A percentile compares a stretch with the other conserved stretches of the same genome.
These are phyloP conservation scores for Hapsidospora chrysogenum DNA, from an alignment of 495 filamentous ascomycete species.

Conservation along the genomic window DNA sequence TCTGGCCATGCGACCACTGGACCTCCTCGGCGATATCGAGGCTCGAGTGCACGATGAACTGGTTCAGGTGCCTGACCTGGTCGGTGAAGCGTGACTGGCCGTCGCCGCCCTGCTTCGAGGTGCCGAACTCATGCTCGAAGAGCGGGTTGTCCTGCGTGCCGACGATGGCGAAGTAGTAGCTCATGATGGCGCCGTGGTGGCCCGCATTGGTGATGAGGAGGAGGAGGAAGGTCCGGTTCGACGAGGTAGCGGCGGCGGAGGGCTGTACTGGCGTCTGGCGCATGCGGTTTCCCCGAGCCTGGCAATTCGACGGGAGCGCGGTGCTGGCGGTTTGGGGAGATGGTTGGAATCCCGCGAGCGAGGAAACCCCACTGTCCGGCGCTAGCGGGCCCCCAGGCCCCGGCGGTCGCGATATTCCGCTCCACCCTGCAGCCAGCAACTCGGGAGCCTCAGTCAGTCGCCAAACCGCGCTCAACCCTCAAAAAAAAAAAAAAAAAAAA, in stretches of 20 bases:
- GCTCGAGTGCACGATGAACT: conserved; percentile 86
- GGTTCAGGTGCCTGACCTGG: conserved; percentile 82
- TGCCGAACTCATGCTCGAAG: conserved; percentile 93
- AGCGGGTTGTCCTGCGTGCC: conserved; percentile 87
- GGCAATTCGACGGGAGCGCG: too few relatives aligned
- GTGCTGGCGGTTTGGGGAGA: too few relatives aligned
- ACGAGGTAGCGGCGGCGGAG: too few relatives aligned
- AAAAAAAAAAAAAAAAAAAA: neutral
- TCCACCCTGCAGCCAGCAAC: neutral
- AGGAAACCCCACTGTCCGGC: too few relatives aligned
- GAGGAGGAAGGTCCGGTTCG: too few relatives aligned
- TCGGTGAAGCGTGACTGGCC: conserved; percentile 74
- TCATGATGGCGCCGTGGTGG: conserved; percentile 38
- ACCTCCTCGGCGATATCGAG: conserved; percentile 90
- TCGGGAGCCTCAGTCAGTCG: neutral
- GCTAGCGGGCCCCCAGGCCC: too few relatives aligned
- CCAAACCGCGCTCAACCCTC: neutral
- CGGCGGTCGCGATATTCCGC: neutral
- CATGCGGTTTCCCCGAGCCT: too few relatives aligned
- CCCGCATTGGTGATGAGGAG: too few relatives aligned
- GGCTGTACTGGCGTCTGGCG: too few relatives aligned
- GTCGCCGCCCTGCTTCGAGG: conserved; percentile 84
- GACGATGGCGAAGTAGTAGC: conserved; percentile 92
- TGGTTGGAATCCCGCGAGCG: too few relatives aligned
- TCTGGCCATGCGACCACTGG: conserved; percentile 70